Base-by-base conservation (phyloP, 148 eudicot species). In the Rhododendron ferrugineum region DNA sequence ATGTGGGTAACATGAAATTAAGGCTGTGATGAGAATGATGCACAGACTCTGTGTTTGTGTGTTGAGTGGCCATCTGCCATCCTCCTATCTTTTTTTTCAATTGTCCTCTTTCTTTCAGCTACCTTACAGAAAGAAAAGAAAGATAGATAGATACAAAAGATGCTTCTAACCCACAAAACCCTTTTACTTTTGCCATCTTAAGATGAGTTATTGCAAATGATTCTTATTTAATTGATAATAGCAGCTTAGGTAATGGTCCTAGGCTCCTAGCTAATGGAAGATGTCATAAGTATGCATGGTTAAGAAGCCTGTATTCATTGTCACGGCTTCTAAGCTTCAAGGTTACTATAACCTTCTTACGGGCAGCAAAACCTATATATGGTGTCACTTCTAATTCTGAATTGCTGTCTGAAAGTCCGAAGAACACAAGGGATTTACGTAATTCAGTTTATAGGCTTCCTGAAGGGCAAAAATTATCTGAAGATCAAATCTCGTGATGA, bases 1-100 rank as follows among this genome's bases (percentile, higher is more conserved):
- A 74, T 68, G 47, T 84, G 83, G 84, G 42, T 58, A 30, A 44
- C 50, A 44, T 87, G 85, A 62, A 15, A 34, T 34, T 34, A 34
- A 66, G 83, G 47, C 42, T 60, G 22, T 44, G 87, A 46, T 44
- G 87, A 46, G 26, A 64, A 64, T 64, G 6, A 37, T 37, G 40
- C 68, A 60, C 4, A 32, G 15, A 56, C 58, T 50, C 0, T 52
- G 20, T 52, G 58, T 32, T 54, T 13, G 15, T 32, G 46, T 28
- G 6, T 80, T 50, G n/a, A 36, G 66, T 34, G 83, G 70, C 47
- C 44, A 81, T 54, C n/a, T 81, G 26, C 70, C 62, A 20, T 56
- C 46, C 70, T 80, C 68, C 47, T 20, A 68, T 49, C 66, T 15
- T 37, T 6, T 28, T 37, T 36, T 87, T 44, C 80, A n/a, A 20